A percentile compares a stretch with the other conserved stretches of the same genome.
phyloP scores from a whole-genome alignment of 371 early-diverging fungal species.

The Dichotomocladium elegans region DNA sequence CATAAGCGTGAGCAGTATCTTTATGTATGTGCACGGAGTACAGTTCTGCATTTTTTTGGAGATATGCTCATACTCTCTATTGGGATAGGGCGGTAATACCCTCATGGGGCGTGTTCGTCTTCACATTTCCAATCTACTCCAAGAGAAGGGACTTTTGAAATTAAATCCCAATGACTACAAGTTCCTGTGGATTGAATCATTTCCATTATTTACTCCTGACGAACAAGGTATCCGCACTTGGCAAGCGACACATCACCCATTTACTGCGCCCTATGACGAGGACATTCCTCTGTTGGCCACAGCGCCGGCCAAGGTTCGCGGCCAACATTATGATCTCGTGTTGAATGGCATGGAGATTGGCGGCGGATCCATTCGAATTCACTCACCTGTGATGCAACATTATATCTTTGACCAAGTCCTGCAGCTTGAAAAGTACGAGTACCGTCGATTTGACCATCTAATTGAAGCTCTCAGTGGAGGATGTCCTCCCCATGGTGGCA shows the following conservation, averaged over 20 bases:
- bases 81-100: constrained; percentile 67
- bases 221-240: constrained; percentile 44
- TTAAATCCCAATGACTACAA: constrained; percentile 51
- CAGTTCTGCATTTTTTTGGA: neutral
- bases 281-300: constrained; percentile 61
- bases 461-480: constrained; percentile 79
- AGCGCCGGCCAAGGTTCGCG: constrained; percentile 68
- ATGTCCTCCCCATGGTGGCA: constrained; percentile 92
- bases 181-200: constrained; percentile 88
- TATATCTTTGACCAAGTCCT: constrained; percentile 72
- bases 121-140: constrained; percentile 52
- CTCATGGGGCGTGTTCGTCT: constrained; percentile 71
- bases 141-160: constrained; percentile 50
- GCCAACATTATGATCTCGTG: constrained; percentile 89
- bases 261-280: constrained; percentile 78
- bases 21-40: constrained; percentile 34
- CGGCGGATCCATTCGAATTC: constrained; percentile 90
- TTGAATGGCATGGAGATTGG: constrained; percentile 91
- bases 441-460: constrained; percentile 74
- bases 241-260: constrained; percentile 87
- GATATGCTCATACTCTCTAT: neutral
- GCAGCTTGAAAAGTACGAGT: constrained; percentile 47
- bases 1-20: constrained; percentile 54
- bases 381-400: constrained; percentile 73
- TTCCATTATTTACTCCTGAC: constrained; percentile 82